A percentile compares a stretch with the other conserved stretches of the same genome.
phyloP scores from a whole-genome alignment of 2,329 filamentous ascomycete genomes.

The Gaeumannomyces sp. region DNA sequence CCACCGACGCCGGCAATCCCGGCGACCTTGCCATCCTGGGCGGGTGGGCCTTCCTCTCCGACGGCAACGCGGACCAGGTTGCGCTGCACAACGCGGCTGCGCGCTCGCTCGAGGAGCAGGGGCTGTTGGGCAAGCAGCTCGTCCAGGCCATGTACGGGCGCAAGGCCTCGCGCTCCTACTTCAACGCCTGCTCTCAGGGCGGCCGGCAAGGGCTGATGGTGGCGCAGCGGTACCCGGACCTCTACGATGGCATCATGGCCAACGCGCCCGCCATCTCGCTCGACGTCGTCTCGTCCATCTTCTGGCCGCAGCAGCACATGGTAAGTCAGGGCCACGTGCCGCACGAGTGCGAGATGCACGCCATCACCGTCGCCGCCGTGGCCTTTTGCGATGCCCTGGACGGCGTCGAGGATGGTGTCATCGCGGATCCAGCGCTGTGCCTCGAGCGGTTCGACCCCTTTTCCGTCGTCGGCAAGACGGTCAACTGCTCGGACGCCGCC shows the following conservation, averaged over 20 bases:
- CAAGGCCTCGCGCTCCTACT: constrained; percentile 36
- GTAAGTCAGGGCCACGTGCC: constrained; percentile 4
- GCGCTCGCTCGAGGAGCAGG: constrained; percentile 19
- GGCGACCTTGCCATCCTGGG: not conserved
- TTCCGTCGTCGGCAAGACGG: constrained; percentile 2
- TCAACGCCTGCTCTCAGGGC: constrained; percentile 46
- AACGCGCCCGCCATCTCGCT: constrained; percentile 21
- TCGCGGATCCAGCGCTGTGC: constrained; percentile 26
- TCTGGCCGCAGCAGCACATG: constrained; percentile 28
- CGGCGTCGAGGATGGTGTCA: constrained; percentile 33
- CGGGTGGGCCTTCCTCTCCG: constrained; percentile 18
- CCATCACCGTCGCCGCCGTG: constrained; percentile 31
- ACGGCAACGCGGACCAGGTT: constrained; percentile 20
- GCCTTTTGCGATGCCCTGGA: constrained; percentile 37
- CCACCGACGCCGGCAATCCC: constrained; percentile 26
- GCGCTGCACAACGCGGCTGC: constrained; percentile 18
- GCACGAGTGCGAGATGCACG: constrained; percentile 29
- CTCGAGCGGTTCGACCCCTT: constrained; percentile 22
- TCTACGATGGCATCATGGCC: constrained; percentile 44
- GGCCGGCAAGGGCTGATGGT: constrained; percentile 45
- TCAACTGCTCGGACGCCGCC: constrained; percentile 2
- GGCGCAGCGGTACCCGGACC: constrained; percentile 41
- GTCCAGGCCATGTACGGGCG: constrained; percentile 35
- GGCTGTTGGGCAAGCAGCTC: constrained; percentile 38
- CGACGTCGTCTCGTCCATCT: constrained; percentile 22